Evolutionary conservation across 805 yeast genomes (phyloP), one percentile per base, ranked within the genome.

Genomic region (Candida awuae): DNA sequence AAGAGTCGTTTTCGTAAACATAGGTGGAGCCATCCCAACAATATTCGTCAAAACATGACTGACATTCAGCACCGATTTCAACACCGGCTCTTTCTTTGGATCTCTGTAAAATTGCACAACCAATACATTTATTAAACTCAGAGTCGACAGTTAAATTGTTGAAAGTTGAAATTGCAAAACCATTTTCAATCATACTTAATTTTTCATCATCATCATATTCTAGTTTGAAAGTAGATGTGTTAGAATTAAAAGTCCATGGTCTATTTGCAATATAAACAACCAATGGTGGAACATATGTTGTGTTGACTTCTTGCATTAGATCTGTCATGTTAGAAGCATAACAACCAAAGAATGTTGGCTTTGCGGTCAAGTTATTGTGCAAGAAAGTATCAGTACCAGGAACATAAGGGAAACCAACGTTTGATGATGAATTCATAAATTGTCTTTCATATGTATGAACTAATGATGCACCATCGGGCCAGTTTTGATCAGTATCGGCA

Each of bases 291-390:
- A 68, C 49, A 13, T 56, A 55, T 23, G 56, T 61, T 22, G 62
- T 61, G 7, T 53, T 54, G 14, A 55, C 54, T 28, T 56, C 64
- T 20, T 67, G 63, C 32, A 66, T 55, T 43, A 80, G 64, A 13
- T 58, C 62, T 7, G 87, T 76, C 54, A 80, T 62, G 53, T 83
- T 81, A 1, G 60, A 48, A 4, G 84, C 69, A 53, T 82, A 71
- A 60, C 95, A 85, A 25, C 95, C 95, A 56, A 86, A 86, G 63
- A 86, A 85, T 1, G 81, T 68, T 36, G 95, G 94, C 44, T 62
- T 70, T 8, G 78, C 65, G 13, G 84, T 79, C 46, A 84, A 65
- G 42, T 81, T 81, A 46, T 63, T 50, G 43, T 70, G 68, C 19
- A 73, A 53, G 57, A 84, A 81, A 0, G 87, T 71, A 32, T 68